phyloP scores from a whole-genome alignment of 805 yeast species.

The Yamadazyma nakazawae region DNA sequence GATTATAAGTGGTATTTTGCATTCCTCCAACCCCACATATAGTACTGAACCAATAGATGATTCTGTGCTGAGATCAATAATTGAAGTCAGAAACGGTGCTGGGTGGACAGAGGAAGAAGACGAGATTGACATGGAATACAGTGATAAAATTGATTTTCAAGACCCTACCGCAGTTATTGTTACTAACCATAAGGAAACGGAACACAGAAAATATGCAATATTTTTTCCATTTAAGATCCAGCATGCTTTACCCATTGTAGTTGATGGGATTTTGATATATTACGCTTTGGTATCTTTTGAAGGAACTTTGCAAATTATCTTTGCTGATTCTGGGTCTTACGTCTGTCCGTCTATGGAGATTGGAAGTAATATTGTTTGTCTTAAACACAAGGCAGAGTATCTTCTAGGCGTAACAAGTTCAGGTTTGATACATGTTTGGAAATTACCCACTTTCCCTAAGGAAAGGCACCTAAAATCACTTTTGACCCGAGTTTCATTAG shows the following conservation, averaged over 20 bases:
- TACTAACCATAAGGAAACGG: slow-evolving; percentile 31
- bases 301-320: slow-evolving; percentile 49
- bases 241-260: slow-evolving; percentile 39
- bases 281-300: slow-evolving; percentile 57
- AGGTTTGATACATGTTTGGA: slow-evolving; percentile 53
- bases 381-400: slow-evolving; percentile 30
- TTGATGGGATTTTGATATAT: slow-evolving; percentile 33
- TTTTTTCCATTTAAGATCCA: slow-evolving; percentile 48
- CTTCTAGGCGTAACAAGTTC: slow-evolving; percentile 46
- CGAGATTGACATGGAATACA: slow-evolving; percentile 28
- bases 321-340: slow-evolving; percentile 44
- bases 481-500: slow-evolving; percentile 46
- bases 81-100: slow-evolving; percentile 43
- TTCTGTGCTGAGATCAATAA: slow-evolving; percentile 25
- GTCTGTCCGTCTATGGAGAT: slow-evolving; percentile 49
- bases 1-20: slow-evolving; percentile 30
- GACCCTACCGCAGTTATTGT: slow-evolving; percentile 46
- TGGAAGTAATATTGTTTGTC: slow-evolving; percentile 43
- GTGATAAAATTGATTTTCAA: slow-evolving; percentile 43
- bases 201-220: slow-evolving; percentile 31
- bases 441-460: slow-evolving; percentile 25
- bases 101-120: slow-evolving; percentile 40
- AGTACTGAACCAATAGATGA: not conserved
- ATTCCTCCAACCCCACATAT: slow-evolving; percentile 9
- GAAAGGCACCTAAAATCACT: slow-evolving; percentile 24